Base-by-base conservation (phyloP, 768 basidiomycete genomes). In the Infundibulicybe gibba region DNA sequence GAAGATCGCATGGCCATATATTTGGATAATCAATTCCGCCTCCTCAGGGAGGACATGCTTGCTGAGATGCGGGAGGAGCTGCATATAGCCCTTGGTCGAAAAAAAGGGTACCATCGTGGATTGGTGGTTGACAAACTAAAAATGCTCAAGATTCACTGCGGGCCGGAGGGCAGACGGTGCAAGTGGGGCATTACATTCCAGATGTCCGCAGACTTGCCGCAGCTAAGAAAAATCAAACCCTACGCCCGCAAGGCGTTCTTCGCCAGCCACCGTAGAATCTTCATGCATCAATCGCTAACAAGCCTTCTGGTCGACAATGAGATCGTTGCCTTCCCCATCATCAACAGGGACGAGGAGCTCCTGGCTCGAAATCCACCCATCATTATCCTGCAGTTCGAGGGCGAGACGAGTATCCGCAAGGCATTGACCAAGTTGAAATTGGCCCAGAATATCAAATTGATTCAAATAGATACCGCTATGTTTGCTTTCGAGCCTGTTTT, bases 401-500 rank as follows among this genome's bases (percentile, higher is more conserved):
- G 72, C 4, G 62, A 68, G 21, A 54, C 61, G 19, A 70, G 63
- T 19, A 65, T 66, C 3, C 54, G 55, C 32, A 69, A 67, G 39
- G 58, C 71, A 1, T 66, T 87, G 9, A 47, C 67, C 3, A 61
- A 59, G 47, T 59, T 71, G n/a, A 64, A 63, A 34, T 47, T 57
- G 11, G 68, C 63, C 16, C 56, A 54, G 21, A 58, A 58, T 32
- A 63, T 68, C 19, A 65, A 64, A 47, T 61, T 64, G 21, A 50
- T 86, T 19, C 79, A 79, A 48, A 77, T 84, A 19, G 75, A 85
- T 53, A 78, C 79, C 0, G 79, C 81, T 0, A 59, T 84, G 4
- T 87, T 84, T 54, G 65, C 84, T 0, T 86, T 76, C 47, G 76
- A 83, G 53, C 82, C 83, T 2, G 68, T 86, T 19, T 68, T 87